Base-by-base conservation (phyloP, 306 rosid species). In the Dryas octopetala region DNA sequence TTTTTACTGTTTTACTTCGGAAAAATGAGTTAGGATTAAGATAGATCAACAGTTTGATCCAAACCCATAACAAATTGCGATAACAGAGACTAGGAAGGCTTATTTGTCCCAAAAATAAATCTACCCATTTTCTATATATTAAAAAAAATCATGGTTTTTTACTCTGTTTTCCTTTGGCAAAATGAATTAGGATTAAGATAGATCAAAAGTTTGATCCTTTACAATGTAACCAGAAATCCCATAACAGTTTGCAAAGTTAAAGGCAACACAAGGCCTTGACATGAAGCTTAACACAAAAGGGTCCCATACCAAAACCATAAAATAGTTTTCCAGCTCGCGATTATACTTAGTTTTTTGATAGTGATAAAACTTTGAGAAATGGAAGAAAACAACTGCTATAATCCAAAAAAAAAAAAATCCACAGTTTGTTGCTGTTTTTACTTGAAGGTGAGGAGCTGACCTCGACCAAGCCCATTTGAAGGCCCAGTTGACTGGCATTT, bases 101-200 rank as follows among this genome's bases (percentile, higher is more conserved):
- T 32, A 32, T 32, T 32, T 32, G 38, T 32, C 38, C 38, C 38
- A 32, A 32, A 32, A 32, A 32, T 32, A 32, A 32, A 32, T 32
- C 38, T 32, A 32, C 38, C 2, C 38, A 32, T 32, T 32, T 32
- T 32, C 3, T 32, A 32, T 23, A 23, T 23, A 23, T 23, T 23
- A 19, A 46, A 14, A 44, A 23, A 13, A 44, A 3, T 9, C 7
- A 17, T n/a, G 51, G 7, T 19, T 12, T 28, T 23, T 13, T 46
- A 58, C 46, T 73, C 76, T 72, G 76, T 46, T 59, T 71, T 58
- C 28, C 9, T 13, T 58, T 72, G 28, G 45, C 26, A 72, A 45
- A 43, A 43, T 23, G 23, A 23, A 23, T 23, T 23, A 32, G 38
- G 38, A 32, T 1, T 32, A 32, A 32, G 38, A 32, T 32, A 32